Percentiles rank a stretch among this genome's conserved stretches.
Conservation (phyloP, 768 basidiomycete species). For the Pleurotus sapidus region DNA sequence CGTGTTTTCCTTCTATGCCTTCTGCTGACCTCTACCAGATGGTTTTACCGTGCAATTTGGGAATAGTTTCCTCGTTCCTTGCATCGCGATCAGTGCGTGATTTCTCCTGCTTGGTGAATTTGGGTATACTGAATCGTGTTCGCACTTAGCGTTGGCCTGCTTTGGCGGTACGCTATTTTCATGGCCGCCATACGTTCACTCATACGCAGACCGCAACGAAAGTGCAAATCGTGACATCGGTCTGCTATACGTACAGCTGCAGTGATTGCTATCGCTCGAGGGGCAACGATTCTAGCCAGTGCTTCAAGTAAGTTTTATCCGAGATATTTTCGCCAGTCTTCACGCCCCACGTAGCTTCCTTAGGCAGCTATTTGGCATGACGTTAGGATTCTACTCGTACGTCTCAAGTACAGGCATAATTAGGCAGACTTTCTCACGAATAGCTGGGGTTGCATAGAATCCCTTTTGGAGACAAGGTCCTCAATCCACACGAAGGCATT, state of each 20-base stretch:
- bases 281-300: constrained; percentile 36
- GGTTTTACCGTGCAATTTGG: constrained; percentile 31
- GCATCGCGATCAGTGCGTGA: constrained; percentile 33
- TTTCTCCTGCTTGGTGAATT: background rate
- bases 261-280: constrained; percentile 34
- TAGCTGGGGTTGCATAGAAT: constrained; percentile 18
- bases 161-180: constrained; percentile 27
- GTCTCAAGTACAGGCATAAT: background rate
- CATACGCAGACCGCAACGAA: background rate
- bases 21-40: constrained; percentile 15
- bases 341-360: constrained; percentile 22
- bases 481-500: background rate
- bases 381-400: constrained; percentile 37
- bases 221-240: constrained; percentile 35
- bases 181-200: background rate
- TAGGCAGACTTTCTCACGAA: background rate
- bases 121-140: background rate
- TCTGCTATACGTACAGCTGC: constrained; percentile 37
- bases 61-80: constrained; percentile 32
- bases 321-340: background rate
- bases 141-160: constrained; percentile 26
- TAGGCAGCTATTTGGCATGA: constrained; percentile 35
- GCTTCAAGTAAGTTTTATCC: constrained; percentile 28
- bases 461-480: constrained; percentile 32
- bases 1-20: no score